These are phyloP conservation scores for Leccinellum albellum DNA, from an alignment of 768 basidiomycete species.

Conservation along the genomic window DNA sequence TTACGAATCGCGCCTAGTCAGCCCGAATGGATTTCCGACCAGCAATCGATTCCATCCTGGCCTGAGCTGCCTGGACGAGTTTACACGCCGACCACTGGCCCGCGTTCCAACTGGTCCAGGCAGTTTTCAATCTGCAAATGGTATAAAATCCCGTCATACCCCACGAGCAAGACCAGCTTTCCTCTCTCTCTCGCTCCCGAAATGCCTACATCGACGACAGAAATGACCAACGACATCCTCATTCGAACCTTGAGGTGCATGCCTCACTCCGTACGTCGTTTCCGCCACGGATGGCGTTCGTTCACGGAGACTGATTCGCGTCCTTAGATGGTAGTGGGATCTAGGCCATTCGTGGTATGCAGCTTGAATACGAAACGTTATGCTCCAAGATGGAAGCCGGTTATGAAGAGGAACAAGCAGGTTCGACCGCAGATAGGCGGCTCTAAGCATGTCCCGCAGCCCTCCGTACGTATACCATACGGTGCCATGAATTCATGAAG, in stretches of 20 bases:
- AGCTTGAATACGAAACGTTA: not conserved
- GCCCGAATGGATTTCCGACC: not conserved
- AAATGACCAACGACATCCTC: constrained; percentile 3
- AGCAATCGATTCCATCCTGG: not conserved
- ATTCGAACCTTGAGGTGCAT: not conserved
- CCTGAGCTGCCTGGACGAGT: no score
- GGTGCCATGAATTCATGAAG: no score
- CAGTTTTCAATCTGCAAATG: not conserved
- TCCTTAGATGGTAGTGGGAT: not conserved
- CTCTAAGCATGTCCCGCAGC: not conserved
- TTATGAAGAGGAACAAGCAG: not conserved
- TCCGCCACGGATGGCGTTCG: not conserved
- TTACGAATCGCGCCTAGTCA: not conserved
- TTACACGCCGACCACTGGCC: not conserved
- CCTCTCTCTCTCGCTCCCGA: not conserved
- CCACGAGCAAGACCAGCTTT: not conserved
- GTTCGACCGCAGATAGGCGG: not conserved
- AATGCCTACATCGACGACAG: not conserved
- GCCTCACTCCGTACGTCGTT: constrained; percentile 1
- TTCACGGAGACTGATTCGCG: not conserved
- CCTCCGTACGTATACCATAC: not conserved
- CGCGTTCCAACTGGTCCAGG: not conserved
- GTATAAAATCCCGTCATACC: not conserved
- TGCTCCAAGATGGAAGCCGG: not conserved
- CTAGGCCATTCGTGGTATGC: constrained; percentile 11